Evolutionary conservation across 441 rosid genomes (phyloP), one percentile per base, ranked within the genome.

Genomic region (Erodium moschatum): DNA sequence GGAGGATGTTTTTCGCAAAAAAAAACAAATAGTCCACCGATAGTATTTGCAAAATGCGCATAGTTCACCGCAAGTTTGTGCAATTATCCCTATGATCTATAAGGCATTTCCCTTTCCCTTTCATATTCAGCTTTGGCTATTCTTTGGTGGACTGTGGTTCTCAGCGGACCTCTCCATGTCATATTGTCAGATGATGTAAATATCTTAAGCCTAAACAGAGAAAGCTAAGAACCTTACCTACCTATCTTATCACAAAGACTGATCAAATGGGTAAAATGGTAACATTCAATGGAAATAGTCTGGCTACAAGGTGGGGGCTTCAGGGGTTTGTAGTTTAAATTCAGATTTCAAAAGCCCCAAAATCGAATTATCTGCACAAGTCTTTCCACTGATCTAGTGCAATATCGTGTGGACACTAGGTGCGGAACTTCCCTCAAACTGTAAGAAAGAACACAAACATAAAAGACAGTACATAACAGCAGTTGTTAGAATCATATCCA

Each of bases 141-240:
- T 62, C 16, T 27, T 29, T 62, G 40, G 40, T 62, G 65, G 65
- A 62, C 33, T 29, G 29, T 62, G 18, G 65, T 62, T 27, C 65
- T 62, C 18, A 13, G 65, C 16, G 38, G 65, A 62, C 65, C 65
- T 62, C 65, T 62, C 65, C 65, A 29, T 13, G 65, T 62, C 65
- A 62, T 31, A 62, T 62, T 62, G 65, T 31, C 65, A 27, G 19
- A 3, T 62, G 38, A 62, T 27, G 65, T 27, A 62, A 19, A 62
- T 19, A 62, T 27, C 65, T 62, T 2, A 62, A 13, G 38, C 13
- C 65, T 29, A 62, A 62, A 29, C 65, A 62, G 35, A 62, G 38
- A 62, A n/a, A 62, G 65, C 65, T 38, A 62, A 27, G 65, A 62
- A 29, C 65, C 65, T 62, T 62, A 62, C 65, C 65, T 29, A 62